Evolutionary conservation across 495 filamentous ascomycete genomes (phyloP).

Genomic region (Achaetomiella virescens): DNA sequence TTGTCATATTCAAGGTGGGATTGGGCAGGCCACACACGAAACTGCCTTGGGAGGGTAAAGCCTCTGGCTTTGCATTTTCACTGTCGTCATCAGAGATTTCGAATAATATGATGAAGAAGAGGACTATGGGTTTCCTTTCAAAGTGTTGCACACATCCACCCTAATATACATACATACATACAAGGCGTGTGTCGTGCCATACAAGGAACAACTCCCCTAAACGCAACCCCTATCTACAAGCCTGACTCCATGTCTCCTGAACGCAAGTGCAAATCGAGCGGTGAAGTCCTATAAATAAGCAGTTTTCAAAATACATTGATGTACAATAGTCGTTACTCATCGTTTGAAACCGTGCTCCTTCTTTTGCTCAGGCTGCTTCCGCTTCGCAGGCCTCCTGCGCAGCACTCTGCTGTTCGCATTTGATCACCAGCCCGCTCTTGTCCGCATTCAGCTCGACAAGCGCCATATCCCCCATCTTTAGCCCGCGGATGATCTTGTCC

Average conservation of each 20-base stretch:
- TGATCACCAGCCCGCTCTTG: constrained; percentile 42
- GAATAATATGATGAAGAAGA: too few relatives aligned
- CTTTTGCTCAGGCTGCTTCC: background rate
- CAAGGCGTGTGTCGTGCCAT: too few relatives aligned
- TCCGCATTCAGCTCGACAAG: constrained; percentile 57
- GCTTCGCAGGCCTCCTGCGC: background rate
- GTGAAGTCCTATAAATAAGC: background rate
- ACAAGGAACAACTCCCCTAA: too few relatives aligned
- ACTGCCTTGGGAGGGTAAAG: too few relatives aligned
- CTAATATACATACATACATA: too few relatives aligned
- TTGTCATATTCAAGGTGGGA: background rate
- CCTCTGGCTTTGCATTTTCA: too few relatives aligned
- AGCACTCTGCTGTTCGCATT: background rate
- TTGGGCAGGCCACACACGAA: background rate
- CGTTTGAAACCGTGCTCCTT: background rate
- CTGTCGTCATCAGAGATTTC: too few relatives aligned
- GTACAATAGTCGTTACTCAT: background rate
- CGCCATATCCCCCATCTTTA: constrained; percentile 68
- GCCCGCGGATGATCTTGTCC: constrained; percentile 82
- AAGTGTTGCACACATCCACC: too few relatives aligned
- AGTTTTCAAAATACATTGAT: background rate
- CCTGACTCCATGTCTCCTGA: background rate
- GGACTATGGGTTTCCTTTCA: too few relatives aligned
- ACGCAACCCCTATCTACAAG: too few relatives aligned
- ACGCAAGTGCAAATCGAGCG: background rate